Evolutionary conservation across 305 asterid genomes (phyloP), one percentile per base, ranked within the genome.

Genomic region (Fraxinus angustifolia): DNA sequence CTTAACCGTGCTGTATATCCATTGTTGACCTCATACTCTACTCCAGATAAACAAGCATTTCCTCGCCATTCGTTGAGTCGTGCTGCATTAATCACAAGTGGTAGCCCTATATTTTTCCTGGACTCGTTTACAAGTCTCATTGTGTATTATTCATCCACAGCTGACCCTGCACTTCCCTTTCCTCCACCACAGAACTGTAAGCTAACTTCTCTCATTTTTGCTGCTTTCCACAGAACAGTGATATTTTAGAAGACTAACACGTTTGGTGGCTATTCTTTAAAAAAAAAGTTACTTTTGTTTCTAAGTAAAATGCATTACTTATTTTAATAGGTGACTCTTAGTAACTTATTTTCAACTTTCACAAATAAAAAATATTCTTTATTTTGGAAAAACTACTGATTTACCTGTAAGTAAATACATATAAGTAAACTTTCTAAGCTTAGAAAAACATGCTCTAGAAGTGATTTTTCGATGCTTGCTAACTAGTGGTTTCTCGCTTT

Each of bases 171-270:
- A 19, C 93, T 94, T 77, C 97, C 98, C 75, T 96, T 90, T 79
- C 99, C 99, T 87, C 99, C 99, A 36, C 98, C 99, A 34, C 99
- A 96, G 84, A 96, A 96, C 88, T 96, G 99, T 94, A 93, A 93
- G 99, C 92, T 65, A 30, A 28, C 48, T n/a, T 75, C 40, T 67
- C 77, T 60, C 79, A 74, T 8, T 60, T 30, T 79, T 76, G 60
- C 79, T 58, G 50, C 33, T 78, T 75, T 75, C 40, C n/a, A 7
- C 35, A 8, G 72, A 80, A 19, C 38, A 45, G 30, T 28, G 31
- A 11, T 48, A 50, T 33, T 67, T 19, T 33, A 23, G 79, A 72
- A 73, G 50, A 36, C 30, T 70, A 26, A 28, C 60, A 26, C 6
- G 17, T 12, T 28, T 23, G 34, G 48, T 23, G 34, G 48, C 45